These are phyloP conservation scores for grape (Vitis vinifera) DNA, from an alignment of 164 flowering plant genomes.

Conservation along the genomic window DNA sequence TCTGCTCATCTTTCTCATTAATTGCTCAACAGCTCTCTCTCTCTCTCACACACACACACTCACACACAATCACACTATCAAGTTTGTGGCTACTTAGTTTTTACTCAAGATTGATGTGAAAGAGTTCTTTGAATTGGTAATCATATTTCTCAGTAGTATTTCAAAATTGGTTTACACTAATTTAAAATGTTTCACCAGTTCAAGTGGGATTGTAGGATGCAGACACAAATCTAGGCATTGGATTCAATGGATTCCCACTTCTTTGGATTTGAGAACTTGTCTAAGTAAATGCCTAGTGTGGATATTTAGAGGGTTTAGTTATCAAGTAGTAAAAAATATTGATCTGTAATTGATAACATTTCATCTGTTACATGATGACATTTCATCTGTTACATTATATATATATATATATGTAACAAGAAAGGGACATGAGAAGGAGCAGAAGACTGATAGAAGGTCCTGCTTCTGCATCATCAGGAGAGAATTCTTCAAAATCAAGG, in stretches of 20 bases:
- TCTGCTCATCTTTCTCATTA: background rate
- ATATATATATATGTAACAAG: too few species aligned
- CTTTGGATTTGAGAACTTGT: background rate
- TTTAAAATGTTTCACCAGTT: background rate
- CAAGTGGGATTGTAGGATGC: background rate
- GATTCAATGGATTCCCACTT: too few species aligned
- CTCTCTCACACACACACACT: background rate
- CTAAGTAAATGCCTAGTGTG: background rate
- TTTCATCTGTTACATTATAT: too few species aligned
- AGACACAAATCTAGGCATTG: background rate
- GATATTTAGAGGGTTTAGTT: background rate
- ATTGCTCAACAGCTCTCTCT: background rate
- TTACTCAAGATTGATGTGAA: constrained; percentile 7
- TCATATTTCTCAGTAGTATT: background rate
- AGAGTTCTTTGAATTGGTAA: background rate
- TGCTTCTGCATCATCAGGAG: too few species aligned
- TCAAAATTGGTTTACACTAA: background rate
- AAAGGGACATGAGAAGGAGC: too few species aligned
- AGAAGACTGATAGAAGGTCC: too few species aligned
- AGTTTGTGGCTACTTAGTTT: background rate
- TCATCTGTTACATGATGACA: too few species aligned
- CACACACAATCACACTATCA: too few species aligned
- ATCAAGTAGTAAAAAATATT: too few species aligned
- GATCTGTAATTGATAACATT: too few species aligned
- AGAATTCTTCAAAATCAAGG: too few species aligned